Percentiles rank a stretch among this genome's conserved stretches.
phyloP scores from a whole-genome alignment of 2,329 filamentous ascomycete species.

The Akanthomyces muscarius region DNA sequence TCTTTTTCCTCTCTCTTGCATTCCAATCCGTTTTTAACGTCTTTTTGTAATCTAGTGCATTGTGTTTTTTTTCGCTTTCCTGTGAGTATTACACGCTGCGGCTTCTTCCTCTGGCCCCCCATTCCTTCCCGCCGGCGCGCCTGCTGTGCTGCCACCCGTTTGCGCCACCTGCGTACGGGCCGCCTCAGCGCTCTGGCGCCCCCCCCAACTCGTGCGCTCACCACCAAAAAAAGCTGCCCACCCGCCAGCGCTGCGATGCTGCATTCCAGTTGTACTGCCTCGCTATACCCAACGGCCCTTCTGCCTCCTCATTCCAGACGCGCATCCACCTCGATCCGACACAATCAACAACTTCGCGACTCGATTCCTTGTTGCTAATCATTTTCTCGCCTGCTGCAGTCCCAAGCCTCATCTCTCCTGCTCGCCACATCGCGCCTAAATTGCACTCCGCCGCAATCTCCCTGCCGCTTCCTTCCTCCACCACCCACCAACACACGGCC shows the following conservation, averaged over 20 bases:
- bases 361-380: not conserved
- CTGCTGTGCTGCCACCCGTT: conserved; percentile 7
- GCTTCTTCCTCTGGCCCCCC: not conserved
- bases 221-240: conserved; percentile 2
- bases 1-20: conserved; percentile 11
- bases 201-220: not conserved
- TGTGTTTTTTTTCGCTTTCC: not conserved
- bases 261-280: conserved; percentile 11
- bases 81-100: conserved; percentile 1
- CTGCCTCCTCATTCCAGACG: conserved; percentile 17
- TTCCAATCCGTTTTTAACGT: not conserved
- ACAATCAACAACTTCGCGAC: conserved; percentile 14
- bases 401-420: not conserved
- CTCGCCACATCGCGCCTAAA: conserved; percentile 6
- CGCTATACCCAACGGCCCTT: conserved; percentile 1
- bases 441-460: conserved; percentile 13
- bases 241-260: not conserved
- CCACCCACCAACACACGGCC: not conserved
- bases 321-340: conserved; percentile 5
- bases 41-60: conserved; percentile 5
- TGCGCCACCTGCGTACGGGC: conserved; percentile 16
- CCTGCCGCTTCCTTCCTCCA: not conserved
- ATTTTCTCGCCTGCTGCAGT: not conserved
- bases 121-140: conserved; percentile 8
- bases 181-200: not conserved